Base-by-base conservation (phyloP, 2,329 filamentous ascomycete genomes). In the Penicillium freii region DNA sequence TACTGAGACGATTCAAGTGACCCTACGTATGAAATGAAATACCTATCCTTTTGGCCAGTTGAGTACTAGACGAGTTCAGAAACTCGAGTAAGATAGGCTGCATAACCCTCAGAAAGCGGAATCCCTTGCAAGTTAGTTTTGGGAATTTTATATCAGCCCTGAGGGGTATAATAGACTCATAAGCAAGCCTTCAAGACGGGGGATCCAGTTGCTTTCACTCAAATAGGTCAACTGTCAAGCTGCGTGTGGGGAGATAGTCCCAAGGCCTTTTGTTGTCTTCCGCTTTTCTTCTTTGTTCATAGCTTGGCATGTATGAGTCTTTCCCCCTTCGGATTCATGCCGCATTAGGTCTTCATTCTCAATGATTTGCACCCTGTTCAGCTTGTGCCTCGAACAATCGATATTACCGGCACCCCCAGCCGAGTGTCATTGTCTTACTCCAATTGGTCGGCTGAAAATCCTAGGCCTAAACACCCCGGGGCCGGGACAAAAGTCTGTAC, bases 351-450 rank as follows among this genome's bases (percentile, higher is more conserved):
- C 21, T 43, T 43, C 13, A n/a, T 17, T n/a, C 1, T 25, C 21
- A 23, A 15, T 17, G 39, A 2, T 15, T 17, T 25, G 5, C 8
- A 2, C 7, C 4, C 15, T 40, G 11, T 15, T 23, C 5, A 23
- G 11, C 19, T 5, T 39, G 4, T 39, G 15, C 15, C 34, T 19
- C 21, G 39, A 42, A 9, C 21, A 42, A 9, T 5, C 7, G 13
- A 17, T 10, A 11, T 11, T 11, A 2, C 15, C 8, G 23, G 7
- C 0, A 5, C n/a, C 10, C 8, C 1, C 15, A 9, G 5, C 8
- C 5, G 7, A 15, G 11, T 42, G 6, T 15, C 11, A n/a, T 5
- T 43, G 25, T 27, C 23, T 11, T 10, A 11, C 40, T 43, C 15
- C 15, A 19, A 4, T 38, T 19, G n/a, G 36, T 38, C 4, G 7